Conservation (phyloP, 352 stramenopile species). For the Phytophthora pini region DNA sequence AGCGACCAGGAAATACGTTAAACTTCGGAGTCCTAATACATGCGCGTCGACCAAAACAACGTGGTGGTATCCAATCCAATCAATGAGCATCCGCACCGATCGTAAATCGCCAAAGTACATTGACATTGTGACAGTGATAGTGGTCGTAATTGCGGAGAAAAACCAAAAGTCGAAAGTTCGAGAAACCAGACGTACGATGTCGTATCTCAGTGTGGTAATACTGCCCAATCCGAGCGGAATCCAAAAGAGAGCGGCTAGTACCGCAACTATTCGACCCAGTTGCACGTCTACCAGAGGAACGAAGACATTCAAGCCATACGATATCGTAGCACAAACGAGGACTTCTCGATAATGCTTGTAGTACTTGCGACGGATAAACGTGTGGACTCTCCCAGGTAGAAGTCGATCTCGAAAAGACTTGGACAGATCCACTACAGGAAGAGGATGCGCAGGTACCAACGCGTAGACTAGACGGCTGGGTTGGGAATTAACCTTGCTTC, state of each 20-base stretch:
- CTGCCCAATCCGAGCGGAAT: constrained; percentile 38
- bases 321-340: constrained; percentile 19
- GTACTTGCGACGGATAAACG: constrained; percentile 22
- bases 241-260: constrained; percentile 28
- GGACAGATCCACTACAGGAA: constrained; percentile 44
- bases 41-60: constrained; percentile 41
- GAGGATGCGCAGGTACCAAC: constrained; percentile 33
- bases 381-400: constrained; percentile 24
- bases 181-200: constrained; percentile 39
- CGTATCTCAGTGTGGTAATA: constrained; percentile 40
- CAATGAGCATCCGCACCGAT: constrained; percentile 28
- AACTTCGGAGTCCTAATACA: constrained; percentile 31
- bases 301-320: constrained; percentile 29
- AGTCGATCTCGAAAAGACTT: constrained; percentile 43
- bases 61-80: constrained; percentile 43
- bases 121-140: constrained; percentile 33
- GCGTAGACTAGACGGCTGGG: constrained; percentile 16
- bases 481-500: background rate
- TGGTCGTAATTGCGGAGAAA: constrained; percentile 36
- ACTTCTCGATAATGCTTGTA: constrained; percentile 33
- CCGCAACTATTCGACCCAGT: constrained; percentile 15
- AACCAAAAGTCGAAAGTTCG: constrained; percentile 57
- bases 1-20: constrained; percentile 8
- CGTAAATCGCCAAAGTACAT: constrained; percentile 40
- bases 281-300: constrained; percentile 27